A percentile compares a stretch with the other conserved stretches of the same genome.
These are phyloP conservation scores for Byssothecium circinans DNA, from an alignment of 2,329 filamentous ascomycete genomes.

Conservation along the genomic window DNA sequence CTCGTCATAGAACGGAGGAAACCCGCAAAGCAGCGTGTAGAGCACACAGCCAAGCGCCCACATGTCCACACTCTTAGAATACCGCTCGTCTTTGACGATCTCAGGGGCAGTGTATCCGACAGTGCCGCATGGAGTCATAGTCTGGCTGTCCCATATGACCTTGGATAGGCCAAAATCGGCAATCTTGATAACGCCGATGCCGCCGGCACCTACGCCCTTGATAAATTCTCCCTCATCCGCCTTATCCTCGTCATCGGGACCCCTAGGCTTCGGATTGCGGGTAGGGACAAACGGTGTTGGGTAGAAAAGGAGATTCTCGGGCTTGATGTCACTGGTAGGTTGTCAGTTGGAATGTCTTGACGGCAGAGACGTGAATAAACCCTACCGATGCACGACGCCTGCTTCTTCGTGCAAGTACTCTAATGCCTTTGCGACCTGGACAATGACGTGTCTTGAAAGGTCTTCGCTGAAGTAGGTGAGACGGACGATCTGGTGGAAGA, in stretches of 20 bases:
- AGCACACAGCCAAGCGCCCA: slow-evolving; percentile 97
- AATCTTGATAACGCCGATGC: slow-evolving; percentile 94
- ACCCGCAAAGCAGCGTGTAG: slow-evolving; percentile 94
- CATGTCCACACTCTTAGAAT: slow-evolving; percentile 99
- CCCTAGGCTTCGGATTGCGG: slow-evolving; percentile 76
- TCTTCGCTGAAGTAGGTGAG: slow-evolving; percentile 99
- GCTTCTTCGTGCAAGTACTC: slow-evolving; percentile 93
- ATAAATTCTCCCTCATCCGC: slow-evolving; percentile 94
- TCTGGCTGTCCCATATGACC: slow-evolving; percentile 96
- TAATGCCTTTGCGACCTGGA: slow-evolving; percentile 90
- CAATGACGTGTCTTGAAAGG: slow-evolving; percentile 89
- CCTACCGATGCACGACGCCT: slow-evolving; percentile 94
- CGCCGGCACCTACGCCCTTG: slow-evolving; percentile 76
- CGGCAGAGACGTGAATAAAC: slow-evolving; percentile 8
- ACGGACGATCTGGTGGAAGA: slow-evolving; percentile 98
- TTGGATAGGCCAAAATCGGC: slow-evolving; percentile 98
- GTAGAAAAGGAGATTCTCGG: slow-evolving; percentile 93
- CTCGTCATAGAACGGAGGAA: slow-evolving; percentile 98
- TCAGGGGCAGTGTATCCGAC: slow-evolving; percentile 98
- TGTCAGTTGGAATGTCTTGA: slow-evolving; percentile 36
- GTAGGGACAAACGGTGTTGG: slow-evolving; percentile 80
- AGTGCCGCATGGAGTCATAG: slow-evolving; percentile 98
- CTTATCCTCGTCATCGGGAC: slow-evolving; percentile 94
- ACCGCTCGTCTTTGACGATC: slow-evolving; percentile 98
- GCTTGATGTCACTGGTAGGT: slow-evolving; percentile 84